Base-by-base conservation (phyloP, 2,329 filamentous ascomycete genomes). In the Ophiocordyceps camponoti-floridani region DNA sequence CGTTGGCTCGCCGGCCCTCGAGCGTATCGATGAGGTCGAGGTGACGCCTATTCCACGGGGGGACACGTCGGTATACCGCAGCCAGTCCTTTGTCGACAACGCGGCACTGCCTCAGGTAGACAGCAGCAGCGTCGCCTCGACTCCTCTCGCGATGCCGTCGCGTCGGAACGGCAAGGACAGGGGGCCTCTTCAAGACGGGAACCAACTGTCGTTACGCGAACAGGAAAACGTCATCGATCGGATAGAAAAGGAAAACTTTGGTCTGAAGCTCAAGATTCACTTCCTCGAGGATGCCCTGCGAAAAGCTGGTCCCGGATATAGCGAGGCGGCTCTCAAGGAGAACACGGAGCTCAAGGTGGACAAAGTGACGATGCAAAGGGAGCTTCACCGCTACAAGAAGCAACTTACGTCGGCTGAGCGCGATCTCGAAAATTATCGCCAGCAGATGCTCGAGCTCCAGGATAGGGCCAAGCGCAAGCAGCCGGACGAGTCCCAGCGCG, bases 161-260 rank as follows among this genome's bases (percentile, higher is more conserved):
- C 73, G 80, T 46, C 72, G 73, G 23, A 23, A 5, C 48, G 70
- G 70, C 44, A 75, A 72, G 41, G 72, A 71, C 44, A 79, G 77
- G 44, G 81, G 78, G 1, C 75, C 84, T 4, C 63, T 94, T 35
- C 81, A 88, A 49, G 82, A 91, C 53, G 87, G 87, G 18, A 94
- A 95, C 54, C 82, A 93, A 57, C 72, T 95, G 53, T 94, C 91
- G 1, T 64, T 98, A 47, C 80, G 87, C 48, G 91, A 98, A 58
- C 91, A 98, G 61, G 91, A 96, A 62, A 87, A 86, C 53, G 83
- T 91, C 52, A 89, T 98, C 53, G 85, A 95, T 64, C 84, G 84
- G 57, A 89, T 98, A 54, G 87, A 95, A 58, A 98, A 98, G 67
- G 91, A 96, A 58, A 98, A 98, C 58, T 98, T 96, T 58, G 86